Conservation (phyloP, 768 basidiomycete species). For the Collybiopsis luxurians region DNA sequence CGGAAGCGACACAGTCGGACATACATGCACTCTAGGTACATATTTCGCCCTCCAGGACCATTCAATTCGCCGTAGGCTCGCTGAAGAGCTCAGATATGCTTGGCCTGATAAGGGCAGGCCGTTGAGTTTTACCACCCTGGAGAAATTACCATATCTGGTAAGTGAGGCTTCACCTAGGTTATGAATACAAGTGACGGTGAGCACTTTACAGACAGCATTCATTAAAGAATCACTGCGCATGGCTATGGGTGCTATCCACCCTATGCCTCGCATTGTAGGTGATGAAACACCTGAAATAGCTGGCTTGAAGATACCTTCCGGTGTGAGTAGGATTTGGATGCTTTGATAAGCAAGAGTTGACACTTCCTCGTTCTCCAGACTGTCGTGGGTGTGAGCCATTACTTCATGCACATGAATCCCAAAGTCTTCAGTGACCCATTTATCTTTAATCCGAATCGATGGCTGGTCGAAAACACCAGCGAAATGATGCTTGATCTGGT, state of each 20-base stretch:
- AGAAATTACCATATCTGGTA: slow-evolving; percentile 37
- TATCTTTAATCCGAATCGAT: slow-evolving; percentile 38
- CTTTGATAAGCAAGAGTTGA: background rate
- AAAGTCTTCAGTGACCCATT: slow-evolving; percentile 38
- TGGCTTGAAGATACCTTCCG: slow-evolving; percentile 33
- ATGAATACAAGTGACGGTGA: too few relatives aligned
- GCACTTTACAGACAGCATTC: slow-evolving; percentile 35
- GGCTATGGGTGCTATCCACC: slow-evolving; percentile 34
- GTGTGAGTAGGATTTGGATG: slow-evolving; percentile 23
- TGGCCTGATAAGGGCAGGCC: slow-evolving; percentile 31
- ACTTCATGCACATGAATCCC: slow-evolving; percentile 35
- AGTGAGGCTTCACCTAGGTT: slow-evolving; percentile 6
- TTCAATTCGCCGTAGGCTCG: slow-evolving; percentile 16
- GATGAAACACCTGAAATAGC: slow-evolving; percentile 30
- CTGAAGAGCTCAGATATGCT: slow-evolving; percentile 24
- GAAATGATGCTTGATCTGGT: slow-evolving; percentile 35
- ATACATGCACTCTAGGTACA: slow-evolving; percentile 22
- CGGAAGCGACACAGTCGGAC: slow-evolving; percentile 26
- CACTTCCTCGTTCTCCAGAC: slow-evolving; percentile 31
- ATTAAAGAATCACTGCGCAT: slow-evolving; percentile 45
- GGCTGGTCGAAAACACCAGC: slow-evolving; percentile 30
- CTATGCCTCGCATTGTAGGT: slow-evolving; percentile 38
- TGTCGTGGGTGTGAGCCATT: slow-evolving; percentile 36
- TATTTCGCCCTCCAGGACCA: slow-evolving; percentile 26
- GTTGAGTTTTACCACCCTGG: slow-evolving; percentile 25